These are phyloP conservation scores for Thozetella sp. DNA, from an alignment of 495 filamentous ascomycete species.

Conservation along the genomic window DNA sequence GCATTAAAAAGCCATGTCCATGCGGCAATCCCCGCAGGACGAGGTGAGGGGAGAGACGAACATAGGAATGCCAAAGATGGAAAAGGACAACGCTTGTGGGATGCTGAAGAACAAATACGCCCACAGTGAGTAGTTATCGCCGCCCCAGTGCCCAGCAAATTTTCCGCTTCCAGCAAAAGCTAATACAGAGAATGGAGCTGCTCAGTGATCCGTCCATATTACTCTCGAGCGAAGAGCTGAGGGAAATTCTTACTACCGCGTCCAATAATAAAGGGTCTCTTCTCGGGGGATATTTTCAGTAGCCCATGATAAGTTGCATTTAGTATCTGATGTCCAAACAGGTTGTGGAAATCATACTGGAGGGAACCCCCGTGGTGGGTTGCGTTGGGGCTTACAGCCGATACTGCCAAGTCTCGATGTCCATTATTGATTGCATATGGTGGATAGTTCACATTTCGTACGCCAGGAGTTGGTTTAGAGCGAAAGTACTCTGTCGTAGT, in stretches of 20 bases:
- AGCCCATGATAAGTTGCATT: conserved; percentile 82
- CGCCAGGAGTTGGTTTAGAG: conserved; percentile 66
- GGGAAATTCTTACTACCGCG: too few relatives aligned
- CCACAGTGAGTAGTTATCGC: conserved; percentile 76
- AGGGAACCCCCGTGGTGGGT: conserved; percentile 71
- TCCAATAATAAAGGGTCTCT: conserved; percentile 85
- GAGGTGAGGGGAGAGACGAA: too few relatives aligned
- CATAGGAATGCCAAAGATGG: conserved; percentile 85
- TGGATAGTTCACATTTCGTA: conserved; percentile 77
- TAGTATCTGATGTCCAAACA: conserved; percentile 74
- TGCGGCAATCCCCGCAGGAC: too few relatives aligned
- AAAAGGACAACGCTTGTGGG: conserved; percentile 78
- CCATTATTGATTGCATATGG: conserved; percentile 83
- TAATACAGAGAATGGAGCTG: too few relatives aligned
- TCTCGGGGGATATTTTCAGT: conserved; percentile 57
- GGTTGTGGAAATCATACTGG: conserved; percentile 83
- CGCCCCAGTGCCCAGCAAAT: conserved; percentile 87
- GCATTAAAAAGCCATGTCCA: too few relatives aligned
- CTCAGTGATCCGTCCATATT: too few relatives aligned
- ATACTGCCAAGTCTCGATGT: conserved; percentile 73
- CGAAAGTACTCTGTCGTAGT: conserved; percentile 54
- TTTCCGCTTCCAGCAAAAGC: conserved; percentile 80
- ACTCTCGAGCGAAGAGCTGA: too few relatives aligned
- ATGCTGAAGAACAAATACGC: conserved; percentile 76
- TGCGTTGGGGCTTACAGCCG: conserved; percentile 77